Conservation (phyloP, 352 stramenopile genomes). For the Globisporangium okanoganense region DNA sequence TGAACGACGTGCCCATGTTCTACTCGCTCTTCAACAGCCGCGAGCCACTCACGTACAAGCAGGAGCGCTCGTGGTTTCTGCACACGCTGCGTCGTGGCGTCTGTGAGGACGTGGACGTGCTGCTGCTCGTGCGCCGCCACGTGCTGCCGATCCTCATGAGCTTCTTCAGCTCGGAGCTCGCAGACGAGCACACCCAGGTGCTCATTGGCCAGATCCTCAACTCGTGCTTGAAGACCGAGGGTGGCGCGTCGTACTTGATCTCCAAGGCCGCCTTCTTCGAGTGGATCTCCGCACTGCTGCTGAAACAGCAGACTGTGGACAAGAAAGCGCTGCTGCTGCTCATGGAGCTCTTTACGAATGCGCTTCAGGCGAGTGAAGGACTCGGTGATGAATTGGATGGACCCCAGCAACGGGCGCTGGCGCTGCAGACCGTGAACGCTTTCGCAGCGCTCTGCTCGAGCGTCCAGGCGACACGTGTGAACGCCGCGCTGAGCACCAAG, state of each 20-base stretch:
- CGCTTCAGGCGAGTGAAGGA: conserved; percentile 18
- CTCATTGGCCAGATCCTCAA: conserved; percentile 64
- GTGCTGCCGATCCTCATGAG: conserved; percentile 79
- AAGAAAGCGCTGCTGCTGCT: conserved; percentile 29
- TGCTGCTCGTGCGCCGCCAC: conserved; percentile 69
- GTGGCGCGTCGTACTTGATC: conserved; percentile 50
- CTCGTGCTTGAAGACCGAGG: conserved; percentile 38
- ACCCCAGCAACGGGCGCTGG: conserved; percentile 31
- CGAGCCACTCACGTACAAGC: conserved; percentile 61
- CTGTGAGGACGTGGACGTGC: conserved; percentile 57
- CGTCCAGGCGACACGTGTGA: conserved; percentile 3
- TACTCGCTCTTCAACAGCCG: conserved; percentile 86
- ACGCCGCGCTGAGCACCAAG: conserved; percentile 15
- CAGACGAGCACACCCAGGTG: conserved; percentile 72
- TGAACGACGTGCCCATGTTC: conserved; percentile 86
- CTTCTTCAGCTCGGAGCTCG: conserved; percentile 73
- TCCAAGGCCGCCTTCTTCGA: conserved; percentile 60
- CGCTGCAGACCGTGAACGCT: conserved; percentile 32
- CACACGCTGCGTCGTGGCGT: conserved; percentile 71
- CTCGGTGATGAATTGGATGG: conserved; percentile 29
- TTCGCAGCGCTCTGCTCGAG: conserved; percentile 32
- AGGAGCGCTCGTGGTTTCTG: conserved; percentile 83
- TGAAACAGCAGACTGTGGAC: conserved; percentile 13
- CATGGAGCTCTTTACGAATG: conserved; percentile 32
- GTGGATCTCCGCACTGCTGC: conserved; percentile 48